Evolutionary conservation across 805 yeast species (phyloP).

Genomic region (Zygosaccharomyces gambellarensis): DNA sequence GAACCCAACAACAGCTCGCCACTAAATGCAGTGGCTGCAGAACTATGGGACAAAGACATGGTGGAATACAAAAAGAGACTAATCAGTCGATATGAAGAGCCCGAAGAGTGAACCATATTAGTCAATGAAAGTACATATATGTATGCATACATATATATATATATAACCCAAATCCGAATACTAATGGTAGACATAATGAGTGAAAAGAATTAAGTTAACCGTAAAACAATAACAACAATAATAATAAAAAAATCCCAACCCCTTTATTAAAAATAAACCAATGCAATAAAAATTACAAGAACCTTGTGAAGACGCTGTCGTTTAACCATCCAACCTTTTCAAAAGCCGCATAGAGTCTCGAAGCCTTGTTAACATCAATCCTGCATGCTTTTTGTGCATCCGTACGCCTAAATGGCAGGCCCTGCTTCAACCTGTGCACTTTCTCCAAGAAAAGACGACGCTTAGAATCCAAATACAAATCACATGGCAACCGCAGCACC

Average conservation of each 20-base stretch:
- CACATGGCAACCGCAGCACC: slow-evolving; percentile 81
- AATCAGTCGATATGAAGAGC: slow-evolving; percentile 21
- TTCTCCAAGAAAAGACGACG: slow-evolving; percentile 85
- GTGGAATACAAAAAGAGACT: slow-evolving; percentile 33
- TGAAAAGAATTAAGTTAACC: background rate
- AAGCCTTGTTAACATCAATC: slow-evolving; percentile 94
- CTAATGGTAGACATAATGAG: slow-evolving; percentile 1
- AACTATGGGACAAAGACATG: slow-evolving; percentile 44
- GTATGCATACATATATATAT: slow-evolving; percentile 3
- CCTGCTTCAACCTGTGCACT: slow-evolving; percentile 64
- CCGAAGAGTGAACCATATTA: slow-evolving; percentile 3
- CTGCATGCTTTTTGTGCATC: slow-evolving; percentile 98
- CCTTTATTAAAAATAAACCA: background rate
- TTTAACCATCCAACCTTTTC: slow-evolving; percentile 90
- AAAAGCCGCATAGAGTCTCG: slow-evolving; percentile 82
- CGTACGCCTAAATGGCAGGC: slow-evolving; percentile 85
- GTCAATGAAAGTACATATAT: too few relatives aligned
- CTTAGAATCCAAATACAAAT: slow-evolving; percentile 74
- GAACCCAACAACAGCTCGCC: slow-evolving; percentile 60
- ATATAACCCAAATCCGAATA: background rate
- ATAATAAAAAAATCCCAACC: background rate
- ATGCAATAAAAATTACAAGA: slow-evolving; percentile 26
- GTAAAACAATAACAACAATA: slow-evolving; percentile 1
- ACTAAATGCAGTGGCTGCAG: slow-evolving; percentile 53
- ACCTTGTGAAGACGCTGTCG: slow-evolving; percentile 60